These are phyloP conservation scores for Salix koriyanagi DNA, from an alignment of 345 rosid species.

Conservation along the genomic window DNA sequence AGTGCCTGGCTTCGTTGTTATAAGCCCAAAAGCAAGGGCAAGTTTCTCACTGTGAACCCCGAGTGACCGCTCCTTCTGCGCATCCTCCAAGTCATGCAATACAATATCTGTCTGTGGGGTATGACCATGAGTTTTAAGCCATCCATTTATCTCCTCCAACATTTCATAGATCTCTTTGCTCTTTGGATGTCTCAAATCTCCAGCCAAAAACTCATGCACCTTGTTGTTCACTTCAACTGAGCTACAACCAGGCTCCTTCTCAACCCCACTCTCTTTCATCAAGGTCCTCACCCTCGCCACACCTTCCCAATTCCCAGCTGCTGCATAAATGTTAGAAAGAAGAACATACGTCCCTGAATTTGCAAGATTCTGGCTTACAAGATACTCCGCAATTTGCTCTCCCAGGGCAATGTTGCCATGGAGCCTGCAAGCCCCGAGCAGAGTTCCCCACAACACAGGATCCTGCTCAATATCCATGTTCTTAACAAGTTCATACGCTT, in stretches of 20 bases:
- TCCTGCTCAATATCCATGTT: constrained; percentile 19
- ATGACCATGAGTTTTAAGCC: constrained; percentile 41
- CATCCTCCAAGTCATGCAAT: constrained; percentile 47
- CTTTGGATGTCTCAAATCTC: constrained; percentile 46
- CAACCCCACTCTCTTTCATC: constrained; percentile 60
- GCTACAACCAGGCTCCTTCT: constrained; percentile 68
- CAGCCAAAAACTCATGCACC: constrained; percentile 56
- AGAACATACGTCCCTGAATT: constrained; percentile 63
- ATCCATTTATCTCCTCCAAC: constrained; percentile 42
- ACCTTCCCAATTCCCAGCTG: constrained; percentile 49
- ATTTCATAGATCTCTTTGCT: constrained; percentile 45
- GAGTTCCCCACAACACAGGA: constrained; percentile 21
- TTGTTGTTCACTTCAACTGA: constrained; percentile 47
- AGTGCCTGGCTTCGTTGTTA: constrained; percentile 50
- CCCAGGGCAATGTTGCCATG: constrained; percentile 22
- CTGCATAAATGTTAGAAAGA: constrained; percentile 67
- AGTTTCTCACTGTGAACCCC: constrained; percentile 74
- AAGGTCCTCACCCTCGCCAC: constrained; percentile 59
- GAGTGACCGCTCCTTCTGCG: constrained; percentile 50
- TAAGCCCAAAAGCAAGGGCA: constrained; percentile 62
- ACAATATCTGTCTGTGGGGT: constrained; percentile 40
- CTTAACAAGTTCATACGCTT: constrained; percentile 21
- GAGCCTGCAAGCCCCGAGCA: constrained; percentile 23
- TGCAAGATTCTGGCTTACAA: constrained; percentile 39
- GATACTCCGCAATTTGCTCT: constrained; percentile 51